Conservation (phyloP, 1,284 basidiomycete species). For the Rhodotorula sp. region DNA sequence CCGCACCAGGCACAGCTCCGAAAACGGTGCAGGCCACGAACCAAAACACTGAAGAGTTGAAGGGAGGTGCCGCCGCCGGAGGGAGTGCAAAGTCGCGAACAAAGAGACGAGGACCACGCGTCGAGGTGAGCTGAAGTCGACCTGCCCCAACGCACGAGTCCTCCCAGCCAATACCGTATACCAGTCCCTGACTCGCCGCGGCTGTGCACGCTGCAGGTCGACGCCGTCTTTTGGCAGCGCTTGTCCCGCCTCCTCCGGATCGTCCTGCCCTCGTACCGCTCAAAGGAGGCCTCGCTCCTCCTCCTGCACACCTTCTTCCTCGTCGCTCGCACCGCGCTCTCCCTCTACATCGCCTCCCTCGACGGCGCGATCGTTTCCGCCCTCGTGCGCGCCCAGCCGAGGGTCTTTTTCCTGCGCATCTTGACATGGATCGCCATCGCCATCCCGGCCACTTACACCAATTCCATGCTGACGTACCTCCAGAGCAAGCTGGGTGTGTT, state of each 20-base stretch:
- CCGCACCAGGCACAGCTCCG: background rate
- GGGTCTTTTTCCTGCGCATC: conserved; percentile 80
- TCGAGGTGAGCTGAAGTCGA: conserved; percentile 18
- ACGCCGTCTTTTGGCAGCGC: conserved; percentile 83
- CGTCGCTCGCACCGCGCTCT: conserved; percentile 83
- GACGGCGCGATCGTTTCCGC: conserved; percentile 95
- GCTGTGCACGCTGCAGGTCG: conserved; percentile 59
- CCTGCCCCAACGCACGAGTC: too few relatives aligned
- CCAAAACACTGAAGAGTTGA: background rate
- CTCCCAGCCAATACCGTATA: background rate
- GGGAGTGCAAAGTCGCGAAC: conserved; percentile 17
- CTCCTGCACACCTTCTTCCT: conserved; percentile 84
- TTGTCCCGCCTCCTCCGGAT: conserved; percentile 77
- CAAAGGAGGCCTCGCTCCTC: conserved; percentile 82
- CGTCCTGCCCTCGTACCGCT: conserved; percentile 80
- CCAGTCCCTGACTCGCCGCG: background rate
- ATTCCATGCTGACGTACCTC: conserved; percentile 91
- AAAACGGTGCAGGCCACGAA: too few relatives aligned
- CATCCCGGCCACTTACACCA: conserved; percentile 75
- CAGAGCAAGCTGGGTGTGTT: conserved; percentile 72
- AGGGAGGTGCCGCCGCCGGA: background rate
- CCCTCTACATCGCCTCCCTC: conserved; percentile 90
- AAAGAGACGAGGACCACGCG: conserved; percentile 25
- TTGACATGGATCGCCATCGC: conserved; percentile 69
- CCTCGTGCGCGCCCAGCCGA: conserved; percentile 81